These are phyloP conservation scores for Kazachstania bromeliacearum DNA, from an alignment of 805 yeast genomes.

Conservation along the genomic window DNA sequence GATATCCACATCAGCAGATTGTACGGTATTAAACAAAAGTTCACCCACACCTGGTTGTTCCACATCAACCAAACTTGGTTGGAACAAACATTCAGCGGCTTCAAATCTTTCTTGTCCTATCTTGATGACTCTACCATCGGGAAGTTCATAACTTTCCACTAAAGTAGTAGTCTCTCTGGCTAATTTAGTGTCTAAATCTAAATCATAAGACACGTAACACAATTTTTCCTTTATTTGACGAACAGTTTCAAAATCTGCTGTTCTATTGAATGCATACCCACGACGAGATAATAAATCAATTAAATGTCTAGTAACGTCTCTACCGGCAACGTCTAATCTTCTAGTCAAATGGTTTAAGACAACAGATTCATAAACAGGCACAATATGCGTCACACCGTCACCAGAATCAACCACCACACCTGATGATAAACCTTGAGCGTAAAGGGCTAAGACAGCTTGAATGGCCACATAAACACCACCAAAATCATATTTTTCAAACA, in stretches of 20 bases:
- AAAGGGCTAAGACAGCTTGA: slow-evolving; percentile 95
- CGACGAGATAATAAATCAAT: slow-evolving; percentile 85
- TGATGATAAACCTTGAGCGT: slow-evolving; percentile 92
- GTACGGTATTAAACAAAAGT: slow-evolving; percentile 81
- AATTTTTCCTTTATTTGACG: slow-evolving; percentile 95
- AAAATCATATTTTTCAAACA: slow-evolving; percentile 88
- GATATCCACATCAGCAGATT: slow-evolving; percentile 89
- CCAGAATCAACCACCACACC: slow-evolving; percentile 99
- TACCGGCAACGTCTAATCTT: slow-evolving; percentile 93
- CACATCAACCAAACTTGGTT: slow-evolving; percentile 87
- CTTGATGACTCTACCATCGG: slow-evolving; percentile 91
- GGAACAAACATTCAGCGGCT: slow-evolving; percentile 69
- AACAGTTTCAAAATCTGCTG: slow-evolving; percentile 97
- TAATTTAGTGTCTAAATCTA: slow-evolving; percentile 77
- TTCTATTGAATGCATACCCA: slow-evolving; percentile 96
- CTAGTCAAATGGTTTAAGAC: slow-evolving; percentile 91
- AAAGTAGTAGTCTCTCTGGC: slow-evolving; percentile 93
- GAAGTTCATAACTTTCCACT: slow-evolving; percentile 85
- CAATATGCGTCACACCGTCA: slow-evolving; percentile 89
- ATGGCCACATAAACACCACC: slow-evolving; percentile 93
- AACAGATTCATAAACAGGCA: slow-evolving; percentile 94
- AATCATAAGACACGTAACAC: slow-evolving; percentile 90
- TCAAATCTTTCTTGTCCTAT: slow-evolving; percentile 91
- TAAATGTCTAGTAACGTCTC: slow-evolving; percentile 95
- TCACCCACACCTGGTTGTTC: slow-evolving; percentile 98